phyloP scores from a whole-genome alignment of 495 filamentous ascomycete species.

The Penicillium waksmanii region DNA sequence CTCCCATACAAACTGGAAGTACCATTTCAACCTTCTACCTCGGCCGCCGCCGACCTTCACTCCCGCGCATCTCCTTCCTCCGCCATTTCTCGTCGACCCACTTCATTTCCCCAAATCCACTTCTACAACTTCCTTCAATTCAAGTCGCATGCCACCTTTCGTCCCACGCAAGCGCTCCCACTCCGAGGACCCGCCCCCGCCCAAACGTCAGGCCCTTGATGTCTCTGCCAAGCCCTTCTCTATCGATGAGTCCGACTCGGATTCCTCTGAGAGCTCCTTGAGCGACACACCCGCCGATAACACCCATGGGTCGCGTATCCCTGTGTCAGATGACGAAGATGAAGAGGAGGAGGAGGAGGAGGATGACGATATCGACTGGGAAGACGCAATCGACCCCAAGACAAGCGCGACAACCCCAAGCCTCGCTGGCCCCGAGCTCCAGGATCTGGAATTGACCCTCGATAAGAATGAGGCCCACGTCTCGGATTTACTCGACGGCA shows the following conservation, averaged over 20 bases:
- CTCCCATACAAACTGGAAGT: neutral
- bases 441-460: constrained; percentile 78
- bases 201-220: constrained; percentile 56
- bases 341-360: constrained; percentile 68
- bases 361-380: constrained; percentile 82
- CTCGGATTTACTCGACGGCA: constrained; percentile 65
- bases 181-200: constrained; percentile 66
- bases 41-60: constrained; percentile 25
- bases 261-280: constrained; percentile 57
- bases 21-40: constrained; percentile 9
- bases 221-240: constrained; percentile 13
- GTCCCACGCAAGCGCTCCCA: constrained; percentile 54
- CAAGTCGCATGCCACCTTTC: constrained; percentile 55
- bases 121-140: neutral
- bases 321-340: constrained; percentile 59
- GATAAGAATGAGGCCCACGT: constrained; percentile 60
- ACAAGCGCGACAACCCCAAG: constrained; percentile 34
- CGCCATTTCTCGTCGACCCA: constrained; percentile 6
- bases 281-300: constrained; percentile 56
- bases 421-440: constrained; percentile 35
- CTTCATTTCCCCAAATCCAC: constrained; percentile 1
- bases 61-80: constrained; percentile 16
- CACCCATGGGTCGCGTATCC: constrained; percentile 25
- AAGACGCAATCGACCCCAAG: constrained; percentile 70
- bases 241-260: constrained; percentile 41